A percentile compares a stretch with the other conserved stretches of the same genome.
These are phyloP conservation scores for Pseudocercospora fijiensis DNA, from an alignment of 2,329 filamentous ascomycete species.

Conservation along the genomic window DNA sequence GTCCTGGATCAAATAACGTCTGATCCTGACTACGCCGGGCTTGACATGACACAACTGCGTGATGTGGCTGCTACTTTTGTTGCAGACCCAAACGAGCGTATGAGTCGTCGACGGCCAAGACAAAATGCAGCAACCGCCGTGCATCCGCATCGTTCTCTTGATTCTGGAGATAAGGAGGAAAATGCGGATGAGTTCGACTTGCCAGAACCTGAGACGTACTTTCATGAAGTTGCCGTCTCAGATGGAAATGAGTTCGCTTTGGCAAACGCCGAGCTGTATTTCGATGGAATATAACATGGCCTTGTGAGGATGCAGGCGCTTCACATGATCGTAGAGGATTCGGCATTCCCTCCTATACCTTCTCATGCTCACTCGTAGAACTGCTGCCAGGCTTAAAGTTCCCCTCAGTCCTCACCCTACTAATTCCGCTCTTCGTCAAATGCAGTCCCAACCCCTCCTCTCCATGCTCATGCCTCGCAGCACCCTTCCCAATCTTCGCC, in stretches of 20 bases:
- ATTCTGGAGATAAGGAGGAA: background rate
- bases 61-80: constrained; percentile 13
- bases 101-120: background rate
- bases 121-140: background rate
- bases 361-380: background rate
- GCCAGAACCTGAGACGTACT: background rate
- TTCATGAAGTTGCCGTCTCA: too few relatives aligned
- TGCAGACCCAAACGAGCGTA: background rate
- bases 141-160: too few relatives aligned
- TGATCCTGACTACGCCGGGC: constrained; percentile 6
- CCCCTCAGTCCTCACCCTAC: constrained; percentile 1
- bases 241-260: background rate
- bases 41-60: constrained; percentile 11
- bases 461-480: constrained; percentile 52
- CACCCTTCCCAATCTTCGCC: constrained; percentile 52
- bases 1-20: constrained; percentile 8
- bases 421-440: constrained; percentile 39
- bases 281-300: too few relatives aligned
- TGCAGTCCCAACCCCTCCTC: constrained; percentile 52
- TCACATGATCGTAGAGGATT: background rate
- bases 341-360: background rate
- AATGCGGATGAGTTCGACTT: background rate
- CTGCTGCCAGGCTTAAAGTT: background rate
- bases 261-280: background rate
- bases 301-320: too few relatives aligned